Evolutionary conservation across 495 filamentous ascomycete species (phyloP).

Genomic region (Annulohypoxylon moriforme): DNA sequence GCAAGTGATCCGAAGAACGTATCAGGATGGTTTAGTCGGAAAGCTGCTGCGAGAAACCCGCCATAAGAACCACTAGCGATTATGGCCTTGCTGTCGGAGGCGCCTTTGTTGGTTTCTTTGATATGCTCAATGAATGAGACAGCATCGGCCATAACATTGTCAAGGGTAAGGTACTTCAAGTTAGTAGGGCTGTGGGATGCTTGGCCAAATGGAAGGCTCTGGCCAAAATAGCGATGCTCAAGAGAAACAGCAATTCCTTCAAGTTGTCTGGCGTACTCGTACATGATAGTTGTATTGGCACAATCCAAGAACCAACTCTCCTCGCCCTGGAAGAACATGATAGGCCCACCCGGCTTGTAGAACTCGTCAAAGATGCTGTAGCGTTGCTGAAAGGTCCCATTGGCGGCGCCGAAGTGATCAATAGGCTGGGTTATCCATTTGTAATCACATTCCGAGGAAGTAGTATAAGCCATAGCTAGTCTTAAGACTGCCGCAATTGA

Average conservation of each 20-base stretch:
- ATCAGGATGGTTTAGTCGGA: constrained; percentile 26
- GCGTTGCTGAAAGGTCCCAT: constrained; percentile 29
- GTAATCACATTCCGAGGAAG: constrained; percentile 18
- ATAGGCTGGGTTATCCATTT: constrained; percentile 18
- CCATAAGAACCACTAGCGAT: constrained; percentile 28
- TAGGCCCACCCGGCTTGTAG: constrained; percentile 29
- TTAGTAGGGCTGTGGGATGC: constrained; percentile 5
- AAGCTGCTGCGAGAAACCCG: constrained; percentile 24
- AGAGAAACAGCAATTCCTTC: constrained; percentile 21
- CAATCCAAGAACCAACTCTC: constrained; percentile 16
- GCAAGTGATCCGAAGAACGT: constrained; percentile 24
- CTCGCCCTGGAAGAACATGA: constrained; percentile 30
- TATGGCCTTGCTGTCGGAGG: constrained; percentile 19
- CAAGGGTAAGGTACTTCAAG: constrained; percentile 24
- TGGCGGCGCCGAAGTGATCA: constrained; percentile 7
- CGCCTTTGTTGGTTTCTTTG: constrained; percentile 7
- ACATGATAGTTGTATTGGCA: constrained; percentile 24
- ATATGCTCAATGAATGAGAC: constrained; percentile 21
- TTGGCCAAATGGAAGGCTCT: constrained; percentile 21
- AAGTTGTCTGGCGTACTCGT: constrained; percentile 22
- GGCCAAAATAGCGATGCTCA: constrained; percentile 32
- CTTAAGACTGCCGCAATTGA: background rate
- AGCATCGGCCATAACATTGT: constrained; percentile 32
- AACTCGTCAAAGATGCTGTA: constrained; percentile 25
- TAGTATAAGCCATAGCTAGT: background rate